phyloP scores from a whole-genome alignment of 495 filamentous ascomycete genomes.

The Penicillium antarcticum region DNA sequence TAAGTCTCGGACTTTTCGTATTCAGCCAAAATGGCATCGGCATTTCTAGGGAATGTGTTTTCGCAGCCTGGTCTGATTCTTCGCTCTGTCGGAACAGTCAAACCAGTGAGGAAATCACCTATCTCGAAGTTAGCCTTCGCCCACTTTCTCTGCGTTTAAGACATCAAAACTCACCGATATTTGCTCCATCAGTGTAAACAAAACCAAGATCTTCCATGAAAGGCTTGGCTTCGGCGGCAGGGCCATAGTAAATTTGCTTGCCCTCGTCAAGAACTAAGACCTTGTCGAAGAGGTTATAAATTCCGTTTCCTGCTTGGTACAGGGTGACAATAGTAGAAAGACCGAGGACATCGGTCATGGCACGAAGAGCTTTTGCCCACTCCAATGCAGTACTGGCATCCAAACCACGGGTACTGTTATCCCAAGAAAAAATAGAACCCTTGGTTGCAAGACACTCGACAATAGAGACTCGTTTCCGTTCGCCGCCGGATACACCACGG shows the following conservation, averaged over 20 bases:
- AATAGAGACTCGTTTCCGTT: conserved; percentile 70
- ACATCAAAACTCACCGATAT: conserved; percentile 4
- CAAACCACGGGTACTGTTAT: conserved; percentile 59
- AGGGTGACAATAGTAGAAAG: conserved; percentile 47
- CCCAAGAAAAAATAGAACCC: conserved; percentile 56
- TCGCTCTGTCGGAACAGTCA: conserved; percentile 68
- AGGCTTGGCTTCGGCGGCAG: conserved; percentile 51
- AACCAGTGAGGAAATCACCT: conserved; percentile 65
- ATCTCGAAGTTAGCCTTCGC: conserved; percentile 43
- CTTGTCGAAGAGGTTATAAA: conserved; percentile 65
- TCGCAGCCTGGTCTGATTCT: conserved; percentile 51
- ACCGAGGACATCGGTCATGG: conserved; percentile 44
- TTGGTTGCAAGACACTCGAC: conserved; percentile 61
- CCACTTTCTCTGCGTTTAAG: background rate
- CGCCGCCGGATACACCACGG: conserved; percentile 78
- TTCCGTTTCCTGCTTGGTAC: conserved; percentile 61
- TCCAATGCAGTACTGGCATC: conserved; percentile 60
- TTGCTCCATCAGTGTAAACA: conserved; percentile 52
- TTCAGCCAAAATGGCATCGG: conserved; percentile 31
- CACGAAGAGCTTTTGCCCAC: conserved; percentile 45
- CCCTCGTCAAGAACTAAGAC: conserved; percentile 65
- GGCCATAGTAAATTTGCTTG: conserved; percentile 59
- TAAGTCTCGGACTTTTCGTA: conserved; percentile 40
- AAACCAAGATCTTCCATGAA: conserved; percentile 69
- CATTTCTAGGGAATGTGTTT: conserved; percentile 39